Evolutionary conservation across 2,329 filamentous ascomycete genomes (phyloP), one percentile per base, ranked within the genome.

Genomic region (Ophiosphaerella korrae): DNA sequence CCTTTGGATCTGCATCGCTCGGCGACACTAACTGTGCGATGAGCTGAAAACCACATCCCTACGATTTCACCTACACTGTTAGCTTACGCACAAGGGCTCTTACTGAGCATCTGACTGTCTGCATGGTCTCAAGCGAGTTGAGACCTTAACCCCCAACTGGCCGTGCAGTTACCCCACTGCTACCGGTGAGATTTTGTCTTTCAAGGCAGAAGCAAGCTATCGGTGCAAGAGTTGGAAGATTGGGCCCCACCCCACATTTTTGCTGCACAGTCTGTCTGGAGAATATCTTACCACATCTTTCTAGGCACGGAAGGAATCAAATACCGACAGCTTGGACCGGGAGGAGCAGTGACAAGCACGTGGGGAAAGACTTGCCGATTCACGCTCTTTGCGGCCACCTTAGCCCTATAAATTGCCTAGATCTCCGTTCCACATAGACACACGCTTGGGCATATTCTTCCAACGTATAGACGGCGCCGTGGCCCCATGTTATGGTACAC

Each of bases 181-280:
- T 49, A 70, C 69, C 70, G 69, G 70, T 71, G 60, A 67, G 43
- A 24, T 42, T 7, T 55, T 51, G 48, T 34, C 34, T 39, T 47
- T 59, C 64, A 58, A 72, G 68, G 67, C 68, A 70, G 64, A 69
- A 66, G 48, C 58, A 39, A 38, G 48, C 58, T 39, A 38, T 46
- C 36, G 38, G 32, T 37, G 42, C 24, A 57, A 55, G 51, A 63
- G 58, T 47, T 59, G 52, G 57, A 50, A 34, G 31, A 40, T 32
- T 34, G 31, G 12, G 32, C 18, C 29, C 48, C 8, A 41, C 14
- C 31, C 34, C n/a, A 14, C n/a, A 36, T n/a, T n/a, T 16, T 14
- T 18, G 8, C 34, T 18, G 34, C n/a, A 36, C 8, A 36, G n/a
- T 36, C 34, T 4, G 34, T 16, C 8, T 36, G 5, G 11, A 36